Percentiles rank a stretch among this genome's conserved stretches.
Conservation (phyloP, 306 rosid genomes). For the Vigna trinervia region DNA sequence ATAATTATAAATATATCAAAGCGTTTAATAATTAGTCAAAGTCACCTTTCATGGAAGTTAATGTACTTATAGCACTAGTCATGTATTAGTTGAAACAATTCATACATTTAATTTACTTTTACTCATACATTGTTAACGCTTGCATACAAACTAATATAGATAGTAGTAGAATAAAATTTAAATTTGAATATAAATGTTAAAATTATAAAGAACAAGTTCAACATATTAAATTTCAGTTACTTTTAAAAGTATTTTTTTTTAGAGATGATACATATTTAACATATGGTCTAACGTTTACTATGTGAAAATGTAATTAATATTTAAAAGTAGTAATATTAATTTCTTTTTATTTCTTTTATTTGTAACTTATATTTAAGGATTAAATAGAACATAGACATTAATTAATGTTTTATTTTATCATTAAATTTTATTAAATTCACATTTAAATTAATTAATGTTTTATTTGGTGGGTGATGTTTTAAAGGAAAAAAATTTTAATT, state of each 20-base stretch:
- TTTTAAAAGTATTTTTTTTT: background rate
- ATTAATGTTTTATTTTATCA: too few species aligned
- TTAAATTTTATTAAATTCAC: too few species aligned
- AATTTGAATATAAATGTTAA: background rate
- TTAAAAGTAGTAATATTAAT: too few species aligned
- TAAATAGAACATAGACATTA: too few species aligned
- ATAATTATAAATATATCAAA: background rate
- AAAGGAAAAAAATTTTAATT: too few species aligned
- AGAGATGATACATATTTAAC: too few species aligned
- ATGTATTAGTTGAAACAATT: background rate
- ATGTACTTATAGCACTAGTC: background rate
- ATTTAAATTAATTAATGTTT: too few species aligned
- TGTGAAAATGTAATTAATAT: too few species aligned
- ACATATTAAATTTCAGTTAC: background rate
- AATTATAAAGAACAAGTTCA: background rate
- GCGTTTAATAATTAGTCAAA: background rate
- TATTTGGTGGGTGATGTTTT: too few species aligned
- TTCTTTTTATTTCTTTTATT: too few species aligned
- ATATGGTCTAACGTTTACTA: too few species aligned
- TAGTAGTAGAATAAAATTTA: background rate
- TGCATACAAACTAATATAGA: background rate
- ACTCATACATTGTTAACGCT: background rate
- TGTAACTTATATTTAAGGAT: too few species aligned
- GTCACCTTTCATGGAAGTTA: background rate
- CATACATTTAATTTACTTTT: background rate